Evolutionary conservation across 1,139 yeast species (phyloP).

Genomic region (Arxiozyma bovina): DNA sequence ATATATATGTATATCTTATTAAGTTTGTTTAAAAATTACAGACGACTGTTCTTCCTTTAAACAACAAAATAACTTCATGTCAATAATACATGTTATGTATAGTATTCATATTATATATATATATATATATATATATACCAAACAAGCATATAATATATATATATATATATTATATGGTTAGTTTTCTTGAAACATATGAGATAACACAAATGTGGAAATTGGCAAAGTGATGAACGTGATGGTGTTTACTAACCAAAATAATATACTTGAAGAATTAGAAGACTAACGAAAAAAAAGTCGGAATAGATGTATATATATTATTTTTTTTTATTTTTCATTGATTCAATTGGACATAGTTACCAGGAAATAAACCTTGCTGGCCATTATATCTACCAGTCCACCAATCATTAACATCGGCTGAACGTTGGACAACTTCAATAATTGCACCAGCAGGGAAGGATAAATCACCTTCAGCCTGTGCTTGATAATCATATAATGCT

Average conservation of each 20-base stretch:
- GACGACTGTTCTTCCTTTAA: no score
- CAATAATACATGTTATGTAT: no score
- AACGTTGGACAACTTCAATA: slow-evolving; percentile 73
- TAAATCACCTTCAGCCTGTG: slow-evolving; percentile 86
- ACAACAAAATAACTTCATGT: no score
- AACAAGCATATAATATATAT: no score
- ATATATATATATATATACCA: no score
- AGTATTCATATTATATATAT: no score
- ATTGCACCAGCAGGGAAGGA: slow-evolving; percentile 80
- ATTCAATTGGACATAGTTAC: slow-evolving; percentile 79
- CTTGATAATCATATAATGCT: slow-evolving; percentile 67
- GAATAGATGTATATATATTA: neutral
- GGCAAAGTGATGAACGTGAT: neutral
- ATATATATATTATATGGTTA: no score
- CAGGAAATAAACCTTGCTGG: slow-evolving; percentile 86
- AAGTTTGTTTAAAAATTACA: no score
- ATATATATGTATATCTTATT: no score
- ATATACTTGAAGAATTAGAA: neutral
- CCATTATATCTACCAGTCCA: slow-evolving; percentile 95
- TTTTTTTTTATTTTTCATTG: neutral
- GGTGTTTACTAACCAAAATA: neutral
- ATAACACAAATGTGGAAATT: no score
- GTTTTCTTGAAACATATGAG: no score
- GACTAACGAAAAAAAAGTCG: neutral
- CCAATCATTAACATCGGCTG: slow-evolving; percentile 88